Conservation (phyloP, 2,329 filamentous ascomycete species). For the Fusarium sp. region DNA sequence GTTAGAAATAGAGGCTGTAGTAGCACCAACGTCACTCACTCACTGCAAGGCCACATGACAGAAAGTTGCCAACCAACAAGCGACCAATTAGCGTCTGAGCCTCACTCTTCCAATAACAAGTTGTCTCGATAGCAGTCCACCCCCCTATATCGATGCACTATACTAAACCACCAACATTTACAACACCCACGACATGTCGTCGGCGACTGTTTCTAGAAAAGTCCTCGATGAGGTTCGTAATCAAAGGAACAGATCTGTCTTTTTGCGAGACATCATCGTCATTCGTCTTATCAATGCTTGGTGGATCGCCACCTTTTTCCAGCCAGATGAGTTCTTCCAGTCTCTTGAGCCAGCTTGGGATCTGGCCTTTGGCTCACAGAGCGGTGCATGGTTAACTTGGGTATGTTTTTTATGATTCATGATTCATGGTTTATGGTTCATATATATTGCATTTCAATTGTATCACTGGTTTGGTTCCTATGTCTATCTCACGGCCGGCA, state of each 20-base stretch:
- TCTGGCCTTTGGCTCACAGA: slow-evolving; percentile 81
- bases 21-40: background rate
- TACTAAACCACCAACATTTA: background rate
- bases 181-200: slow-evolving; percentile 31
- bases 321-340: slow-evolving; percentile 98
- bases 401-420: slow-evolving; percentile 64
- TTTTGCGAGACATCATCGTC: slow-evolving; percentile 64
- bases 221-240: slow-evolving; percentile 40
- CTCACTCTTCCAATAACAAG: slow-evolving; percentile 16
- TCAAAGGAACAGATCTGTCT: slow-evolving; percentile 45
- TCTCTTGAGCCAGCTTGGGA: slow-evolving; percentile 95
- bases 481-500: background rate
- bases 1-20: background rate
- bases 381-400: slow-evolving; percentile 96
- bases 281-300: slow-evolving; percentile 86
- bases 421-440: background rate
- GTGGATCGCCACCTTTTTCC: slow-evolving; percentile 89
- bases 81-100: slow-evolving; percentile 19
- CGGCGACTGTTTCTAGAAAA: slow-evolving; percentile 13
- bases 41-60: slow-evolving; percentile 13
- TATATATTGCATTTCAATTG: background rate
- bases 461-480: background rate
- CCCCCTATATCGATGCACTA: slow-evolving; percentile 9
- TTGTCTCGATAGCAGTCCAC: slow-evolving; percentile 15
- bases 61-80: background rate